Conservation (phyloP, 345 rosid genomes). For the Dipteronia sinensis region DNA sequence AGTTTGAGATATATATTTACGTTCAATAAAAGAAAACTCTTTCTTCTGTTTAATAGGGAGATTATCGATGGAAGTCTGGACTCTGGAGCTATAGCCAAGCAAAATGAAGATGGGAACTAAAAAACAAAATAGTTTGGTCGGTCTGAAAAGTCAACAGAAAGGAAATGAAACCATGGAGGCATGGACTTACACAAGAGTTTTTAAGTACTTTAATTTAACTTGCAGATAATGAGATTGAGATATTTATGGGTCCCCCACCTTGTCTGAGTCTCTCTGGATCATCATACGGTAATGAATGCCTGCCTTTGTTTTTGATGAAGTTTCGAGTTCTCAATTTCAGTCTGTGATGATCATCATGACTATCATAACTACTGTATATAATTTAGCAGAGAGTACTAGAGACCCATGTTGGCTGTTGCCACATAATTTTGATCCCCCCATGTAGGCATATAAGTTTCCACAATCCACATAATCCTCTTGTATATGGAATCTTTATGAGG, state of each 20-base stretch:
- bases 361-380: too few species aligned
- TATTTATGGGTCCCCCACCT: not conserved
- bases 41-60: too few species aligned
- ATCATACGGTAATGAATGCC: not conserved
- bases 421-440: too few species aligned
- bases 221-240: not conserved
- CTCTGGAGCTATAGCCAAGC: too few species aligned
- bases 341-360: not conserved
- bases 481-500: not conserved
- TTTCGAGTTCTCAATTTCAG: conserved; percentile 4
- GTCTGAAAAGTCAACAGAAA: conserved; percentile 10
- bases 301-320: not conserved
- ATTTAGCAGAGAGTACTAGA: too few species aligned
- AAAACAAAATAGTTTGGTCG: not conserved
- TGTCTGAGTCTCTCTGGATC: not conserved
- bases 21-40: too few species aligned
- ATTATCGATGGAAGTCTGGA: too few species aligned
- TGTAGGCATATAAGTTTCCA: not conserved
- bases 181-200: not conserved
- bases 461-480: not conserved
- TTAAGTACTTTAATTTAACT: not conserved
- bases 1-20: too few species aligned
- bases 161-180: not conserved
- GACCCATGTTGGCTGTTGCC: too few species aligned
- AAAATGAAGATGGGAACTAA: too few species aligned